Evolutionary conservation across 495 filamentous ascomycete species (phyloP), one percentile per base, ranked within the genome.

Genomic region (Daldinia decipiens): DNA sequence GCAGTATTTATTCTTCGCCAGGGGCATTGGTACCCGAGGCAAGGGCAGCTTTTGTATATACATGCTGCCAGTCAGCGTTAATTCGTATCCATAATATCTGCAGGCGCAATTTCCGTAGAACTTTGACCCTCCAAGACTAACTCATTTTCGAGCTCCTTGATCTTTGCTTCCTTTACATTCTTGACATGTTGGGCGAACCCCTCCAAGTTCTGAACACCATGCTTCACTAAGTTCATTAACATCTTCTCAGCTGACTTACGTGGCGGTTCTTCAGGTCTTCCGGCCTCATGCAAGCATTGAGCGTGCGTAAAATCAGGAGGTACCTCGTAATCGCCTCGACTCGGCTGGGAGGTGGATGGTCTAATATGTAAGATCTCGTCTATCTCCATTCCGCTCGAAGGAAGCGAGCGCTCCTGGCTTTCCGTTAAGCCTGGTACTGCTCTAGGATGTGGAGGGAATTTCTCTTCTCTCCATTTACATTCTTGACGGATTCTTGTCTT

Each of bases 401-500:
- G 58, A 3, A 73, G 17, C 36, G n/a, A 52, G 7, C 27, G 17
- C 2, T 73, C 66, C 5, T 73, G 58, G 4, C 29, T 45, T 11
- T 59, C 58, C 12, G 62, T 51, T n/a, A 73, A 27, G 12, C 71
- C 71, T 0, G 62, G 60, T 24, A 39, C 15, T 1, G 12, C 27
- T 19, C 31, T 54, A 12, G 45, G 43, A 24, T 38, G 31, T 17
- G 4, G 34, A 8, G 66, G 66, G 15, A 71, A 70, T 5, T 45
- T 51, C 4, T 61, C 67, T 40, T 70, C 62, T 24, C 65, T 59
- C 21, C 59, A 31, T 3, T 40, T 31, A 29, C 65, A 74, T 5
- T 65, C 70, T 27, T 60, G 67, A 5, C 65, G 75, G 27, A 80
- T 68, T 7, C 81, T 78, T 13, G 72, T 62, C 61, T 79, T 81